Conservation (phyloP, 129 eudicot genomes). For the Daucus carota region DNA sequence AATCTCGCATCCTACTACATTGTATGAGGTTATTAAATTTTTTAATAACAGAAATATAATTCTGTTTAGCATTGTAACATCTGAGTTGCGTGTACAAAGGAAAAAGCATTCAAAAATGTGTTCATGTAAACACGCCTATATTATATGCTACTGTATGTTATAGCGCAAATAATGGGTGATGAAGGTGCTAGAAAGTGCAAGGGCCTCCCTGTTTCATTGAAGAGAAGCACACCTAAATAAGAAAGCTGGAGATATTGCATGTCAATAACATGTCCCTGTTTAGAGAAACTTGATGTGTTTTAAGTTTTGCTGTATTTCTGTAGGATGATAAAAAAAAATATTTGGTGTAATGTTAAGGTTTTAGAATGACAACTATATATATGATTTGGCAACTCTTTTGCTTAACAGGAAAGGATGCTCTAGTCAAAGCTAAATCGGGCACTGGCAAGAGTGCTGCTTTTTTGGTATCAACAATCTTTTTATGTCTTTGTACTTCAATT, state of each 20-base stretch:
- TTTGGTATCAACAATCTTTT: slow-evolving; percentile 50
- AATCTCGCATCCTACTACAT: background rate
- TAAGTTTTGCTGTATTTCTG: background rate
- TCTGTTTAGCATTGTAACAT: background rate
- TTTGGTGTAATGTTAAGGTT: background rate
- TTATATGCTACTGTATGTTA: background rate
- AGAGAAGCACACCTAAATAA: background rate
- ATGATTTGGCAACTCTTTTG: slow-evolving; percentile 8
- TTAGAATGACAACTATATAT: background rate
- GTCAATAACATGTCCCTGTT: background rate
- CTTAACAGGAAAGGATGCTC: slow-evolving; percentile 70
- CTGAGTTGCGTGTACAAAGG: background rate
- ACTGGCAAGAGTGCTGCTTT: slow-evolving; percentile 92
- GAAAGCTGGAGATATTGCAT: background rate
- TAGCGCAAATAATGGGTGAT: background rate
- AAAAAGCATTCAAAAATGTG: background rate
- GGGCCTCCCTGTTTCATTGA: background rate
- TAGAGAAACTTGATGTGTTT: background rate
- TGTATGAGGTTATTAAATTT: background rate
- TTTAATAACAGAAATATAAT: background rate
- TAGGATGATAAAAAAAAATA: background rate
- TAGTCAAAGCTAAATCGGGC: slow-evolving; percentile 88
- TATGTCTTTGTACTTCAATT: slow-evolving; percentile 5
- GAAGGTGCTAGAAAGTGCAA: background rate
- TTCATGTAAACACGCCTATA: background rate